Evolutionary conservation across 1,284 basidiomycete genomes (phyloP), one percentile per base, ranked within the genome.

Genomic region (Irpex lacteus): DNA sequence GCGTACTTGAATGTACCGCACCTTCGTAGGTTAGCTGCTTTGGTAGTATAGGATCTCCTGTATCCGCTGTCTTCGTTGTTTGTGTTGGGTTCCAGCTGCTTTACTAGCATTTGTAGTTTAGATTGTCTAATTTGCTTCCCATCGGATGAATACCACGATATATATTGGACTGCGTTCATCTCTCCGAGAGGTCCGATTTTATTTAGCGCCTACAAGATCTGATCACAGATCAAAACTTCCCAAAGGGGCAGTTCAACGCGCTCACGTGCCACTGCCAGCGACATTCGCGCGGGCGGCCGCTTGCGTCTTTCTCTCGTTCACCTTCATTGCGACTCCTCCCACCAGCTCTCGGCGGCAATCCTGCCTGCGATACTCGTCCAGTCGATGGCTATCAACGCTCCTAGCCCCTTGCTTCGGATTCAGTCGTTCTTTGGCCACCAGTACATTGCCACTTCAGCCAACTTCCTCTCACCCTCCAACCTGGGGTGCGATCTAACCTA

Each of bases 1-100:
- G 92, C 92, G 67, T 94, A 94, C 73, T 84, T 95, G 70, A 92
- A 90, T 70, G 90, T 94, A 63, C 89, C 92, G 44, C 91, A 94
- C 77, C 81, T 94, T 66, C 85, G 92, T 68, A 86, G 91, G 70
- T 80, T 94, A 70, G 91, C 92, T 68, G 90, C 92, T 70, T 81
- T 94, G 71, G 92, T 94, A 72, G 89, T 90, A 77, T 91, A 81
- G 72, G 63, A 63, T 66, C 61, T 59, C 55, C 54, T 59, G 47
- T 57, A 53, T 63, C 37, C 55, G 47, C 58, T 55, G 56, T 54
- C 32, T 32, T 59, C 57, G 40, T 50, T 47, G 32, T 60, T 37
- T 49, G 36, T 57, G 40, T 55, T 56, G 36, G 59, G 58, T 60
- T 47, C 53, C 54, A 36, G 54, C 34, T 34, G 54, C 54, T 32